Base-by-base conservation (phyloP, 805 yeast genomes). In the Grigorovia yakushimaensis region DNA sequence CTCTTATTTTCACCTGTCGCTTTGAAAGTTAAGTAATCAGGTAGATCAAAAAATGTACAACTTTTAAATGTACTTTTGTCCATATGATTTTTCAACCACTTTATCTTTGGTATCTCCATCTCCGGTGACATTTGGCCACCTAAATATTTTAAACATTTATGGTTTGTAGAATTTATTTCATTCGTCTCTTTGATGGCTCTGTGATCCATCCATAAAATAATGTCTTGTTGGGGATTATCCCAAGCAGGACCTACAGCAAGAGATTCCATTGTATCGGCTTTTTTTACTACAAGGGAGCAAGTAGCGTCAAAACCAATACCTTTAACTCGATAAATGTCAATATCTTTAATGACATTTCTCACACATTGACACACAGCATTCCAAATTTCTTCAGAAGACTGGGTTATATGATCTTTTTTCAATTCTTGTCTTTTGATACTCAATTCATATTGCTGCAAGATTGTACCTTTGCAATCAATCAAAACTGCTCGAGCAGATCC, bases 291-390 rank as follows among this genome's bases (percentile, higher is more conserved):
- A 49, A 93, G 72, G 2, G 98, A 93, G 64, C 98, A 93, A 23
- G 98, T 93, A 24, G 97, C 98, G 66, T 93, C 98, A 56, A 89
- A 93, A 0, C 98, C 97, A 52, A 93, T 79, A 51, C 98, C 98
- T 59, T 76, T 76, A 41, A 93, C 84, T 15, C 73, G 72, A 1
- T 68, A 57, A 1, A 86, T 81, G 39, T 82, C 84, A 39, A 88
- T 77, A 2, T 81, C 84, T 2, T 93, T 77, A 35, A 91, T 67
- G 42, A 88, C 82, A 11, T 81, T 73, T 57, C 79, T 79, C 48
- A 86, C 91, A 70, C 96, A 85, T 68, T 73, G 79, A 60, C 95
- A 82, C 54, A 87, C 85, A 43, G 84, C 81, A 50, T 80, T 77
- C 98, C 98, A 93, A 52, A 93, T 93, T 63, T 93, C 96, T 6